Conservation (phyloP, 768 basidiomycete genomes). For the Amanita pseudoporphyria region DNA sequence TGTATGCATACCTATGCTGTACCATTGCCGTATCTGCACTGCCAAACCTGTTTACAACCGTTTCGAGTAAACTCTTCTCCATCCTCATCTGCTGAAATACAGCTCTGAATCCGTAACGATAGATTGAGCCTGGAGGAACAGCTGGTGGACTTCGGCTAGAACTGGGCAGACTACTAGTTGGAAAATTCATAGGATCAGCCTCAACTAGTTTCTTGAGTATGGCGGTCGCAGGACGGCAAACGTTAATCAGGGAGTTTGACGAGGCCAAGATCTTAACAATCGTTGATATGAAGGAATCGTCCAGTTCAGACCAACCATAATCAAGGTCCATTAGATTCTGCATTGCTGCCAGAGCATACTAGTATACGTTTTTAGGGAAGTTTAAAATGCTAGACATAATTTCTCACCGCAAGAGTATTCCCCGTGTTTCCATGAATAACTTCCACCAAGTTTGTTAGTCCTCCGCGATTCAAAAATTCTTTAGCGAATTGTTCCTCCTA, state of each 20-base stretch:
- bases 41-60: conserved; percentile 70
- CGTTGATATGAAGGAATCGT: conserved; percentile 62
- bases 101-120: conserved; percentile 74
- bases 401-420: conserved; percentile 71
- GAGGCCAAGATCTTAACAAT: conserved; percentile 75
- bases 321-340: conserved; percentile 85
- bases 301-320: conserved; percentile 72
- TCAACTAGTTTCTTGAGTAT: conserved; percentile 87
- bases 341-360: conserved; percentile 83
- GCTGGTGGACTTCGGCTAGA: conserved; percentile 48
- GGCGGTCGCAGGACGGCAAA: conserved; percentile 84
- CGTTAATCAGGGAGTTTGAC: conserved; percentile 71
- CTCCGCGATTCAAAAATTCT: conserved; percentile 68
- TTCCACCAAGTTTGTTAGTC: conserved; percentile 59
- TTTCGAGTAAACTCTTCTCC: conserved; percentile 62
- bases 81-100: conserved; percentile 79
- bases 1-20: conserved; percentile 54
- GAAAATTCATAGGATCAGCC: conserved; percentile 64
- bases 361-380: background rate
- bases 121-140: conserved; percentile 60
- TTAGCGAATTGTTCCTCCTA: conserved; percentile 82
- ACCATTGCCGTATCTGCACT: conserved; percentile 83
- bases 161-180: conserved; percentile 46
- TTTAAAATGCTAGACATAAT: conserved; percentile 13
- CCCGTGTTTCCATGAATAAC: conserved; percentile 62